Conservation (phyloP, 345 rosid species). For the Capsella bursapastoris region DNA sequence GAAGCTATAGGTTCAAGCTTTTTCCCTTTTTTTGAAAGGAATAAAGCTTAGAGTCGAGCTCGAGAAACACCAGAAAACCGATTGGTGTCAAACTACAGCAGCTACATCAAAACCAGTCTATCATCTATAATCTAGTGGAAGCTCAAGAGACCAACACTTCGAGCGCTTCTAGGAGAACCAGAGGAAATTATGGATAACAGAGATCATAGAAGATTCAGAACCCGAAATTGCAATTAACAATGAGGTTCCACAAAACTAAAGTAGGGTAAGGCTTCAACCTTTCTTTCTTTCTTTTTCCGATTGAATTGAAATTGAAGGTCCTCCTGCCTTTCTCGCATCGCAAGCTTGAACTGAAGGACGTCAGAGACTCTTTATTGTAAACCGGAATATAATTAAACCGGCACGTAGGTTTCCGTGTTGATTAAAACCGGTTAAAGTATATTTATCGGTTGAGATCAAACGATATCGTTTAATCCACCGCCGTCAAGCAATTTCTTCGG, state of each 20-base stretch:
- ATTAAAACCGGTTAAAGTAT: not conserved
- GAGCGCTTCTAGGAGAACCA: not conserved
- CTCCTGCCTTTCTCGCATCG: too few relatives aligned
- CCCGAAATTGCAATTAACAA: not conserved
- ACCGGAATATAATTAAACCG: not conserved
- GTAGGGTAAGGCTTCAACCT: too few relatives aligned
- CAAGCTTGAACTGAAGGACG: too few relatives aligned
- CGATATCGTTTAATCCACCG: constrained; percentile 10
- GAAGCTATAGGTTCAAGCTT: too few relatives aligned
- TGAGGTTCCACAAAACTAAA: too few relatives aligned
- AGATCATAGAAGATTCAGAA: not conserved
- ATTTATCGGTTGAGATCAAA: not conserved
- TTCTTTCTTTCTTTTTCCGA: too few relatives aligned
- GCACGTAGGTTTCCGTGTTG: not conserved
- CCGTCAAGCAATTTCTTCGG: constrained; percentile 11
- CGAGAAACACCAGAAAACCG: too few relatives aligned
- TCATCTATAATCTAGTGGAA: not conserved
- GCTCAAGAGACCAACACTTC: not conserved
- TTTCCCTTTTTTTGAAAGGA: too few relatives aligned
- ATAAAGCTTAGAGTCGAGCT: too few relatives aligned
- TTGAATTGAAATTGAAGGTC: too few relatives aligned
- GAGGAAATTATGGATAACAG: not conserved
- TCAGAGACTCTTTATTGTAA: too few relatives aligned
- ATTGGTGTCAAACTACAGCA: not conserved
- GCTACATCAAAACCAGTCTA: not conserved